Conservation (phyloP, 148 eudicot species). For the Salicornia ramosissima region DNA sequence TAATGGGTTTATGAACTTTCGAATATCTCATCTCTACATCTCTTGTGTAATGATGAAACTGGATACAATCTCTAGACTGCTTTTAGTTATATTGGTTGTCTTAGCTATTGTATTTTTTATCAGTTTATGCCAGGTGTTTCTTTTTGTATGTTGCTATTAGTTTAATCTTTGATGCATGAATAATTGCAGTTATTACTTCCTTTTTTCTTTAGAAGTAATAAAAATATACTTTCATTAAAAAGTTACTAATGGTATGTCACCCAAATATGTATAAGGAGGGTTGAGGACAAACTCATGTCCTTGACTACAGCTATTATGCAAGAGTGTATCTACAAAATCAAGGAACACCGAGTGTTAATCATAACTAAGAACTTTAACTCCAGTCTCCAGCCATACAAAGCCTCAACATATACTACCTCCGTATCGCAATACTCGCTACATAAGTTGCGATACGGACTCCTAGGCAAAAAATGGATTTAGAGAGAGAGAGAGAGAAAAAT, state of each 20-base stretch:
- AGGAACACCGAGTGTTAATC: not conserved
- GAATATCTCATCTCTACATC: not conserved
- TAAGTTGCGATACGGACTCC: too few species aligned
- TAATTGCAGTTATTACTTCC: not conserved
- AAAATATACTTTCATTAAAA: too few species aligned
- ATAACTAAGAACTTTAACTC: not conserved
- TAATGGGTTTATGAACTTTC: not conserved
- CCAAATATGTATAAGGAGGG: not conserved
- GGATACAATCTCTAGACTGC: not conserved
- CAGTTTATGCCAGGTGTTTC: not conserved
- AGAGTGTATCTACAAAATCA: not conserved
- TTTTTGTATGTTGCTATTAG: not conserved
- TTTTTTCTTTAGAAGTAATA: too few species aligned
- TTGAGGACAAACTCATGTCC: not conserved
- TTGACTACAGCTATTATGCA: not conserved
- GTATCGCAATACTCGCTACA: too few species aligned
- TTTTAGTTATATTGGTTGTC: not conserved
- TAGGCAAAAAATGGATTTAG: too few species aligned
- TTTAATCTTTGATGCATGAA: too few species aligned
- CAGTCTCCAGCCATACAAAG: not conserved
- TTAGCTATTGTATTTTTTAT: not conserved
- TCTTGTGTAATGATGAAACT: not conserved
- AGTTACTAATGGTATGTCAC: not conserved
- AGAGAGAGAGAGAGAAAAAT: too few species aligned
- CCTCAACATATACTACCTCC: too few species aligned